Evolutionary conservation across 352 stramenopile species (phyloP).

Genomic region (Pythium aphanidermatum): DNA sequence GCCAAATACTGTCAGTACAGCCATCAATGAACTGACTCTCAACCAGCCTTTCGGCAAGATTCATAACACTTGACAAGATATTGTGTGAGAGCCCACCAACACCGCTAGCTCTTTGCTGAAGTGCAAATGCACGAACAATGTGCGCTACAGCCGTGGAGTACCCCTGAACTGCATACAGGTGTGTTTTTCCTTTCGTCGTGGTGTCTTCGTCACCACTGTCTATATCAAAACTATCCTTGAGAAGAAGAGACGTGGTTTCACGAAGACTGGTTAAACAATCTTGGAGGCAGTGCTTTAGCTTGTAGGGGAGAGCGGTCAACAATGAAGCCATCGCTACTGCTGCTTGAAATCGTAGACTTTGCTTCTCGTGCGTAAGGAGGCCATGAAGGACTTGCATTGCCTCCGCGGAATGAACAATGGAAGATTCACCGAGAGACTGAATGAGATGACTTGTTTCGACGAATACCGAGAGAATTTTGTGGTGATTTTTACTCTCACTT

Average conservation of each 20-base stretch:
- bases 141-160: constrained; percentile 53
- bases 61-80: constrained; percentile 56
- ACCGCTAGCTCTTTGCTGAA: constrained; percentile 8
- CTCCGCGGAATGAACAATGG: constrained; percentile 20
- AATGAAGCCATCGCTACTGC: constrained; percentile 28
- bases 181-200: constrained; percentile 39
- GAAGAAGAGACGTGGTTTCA: constrained; percentile 18
- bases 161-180: constrained; percentile 76
- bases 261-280: constrained; percentile 19
- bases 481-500: constrained; percentile 18
- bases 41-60: constrained; percentile 62
- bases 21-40: constrained; percentile 75
- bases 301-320: constrained; percentile 25
- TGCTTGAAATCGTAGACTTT: constrained; percentile 35
- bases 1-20: constrained; percentile 77
- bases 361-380: constrained; percentile 31
- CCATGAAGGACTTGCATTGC: constrained; percentile 13
- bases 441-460: constrained; percentile 30
- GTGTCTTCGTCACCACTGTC: constrained; percentile 15
- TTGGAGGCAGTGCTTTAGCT: constrained; percentile 21
- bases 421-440: constrained; percentile 28
- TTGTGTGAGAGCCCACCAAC: constrained; percentile 33
- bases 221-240: constrained; percentile 14
- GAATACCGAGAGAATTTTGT: constrained; percentile 26
- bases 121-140: constrained; percentile 15